These are phyloP conservation scores for Populus davidiana DNA, from an alignment of 345 rosid genomes.

Conservation along the genomic window DNA sequence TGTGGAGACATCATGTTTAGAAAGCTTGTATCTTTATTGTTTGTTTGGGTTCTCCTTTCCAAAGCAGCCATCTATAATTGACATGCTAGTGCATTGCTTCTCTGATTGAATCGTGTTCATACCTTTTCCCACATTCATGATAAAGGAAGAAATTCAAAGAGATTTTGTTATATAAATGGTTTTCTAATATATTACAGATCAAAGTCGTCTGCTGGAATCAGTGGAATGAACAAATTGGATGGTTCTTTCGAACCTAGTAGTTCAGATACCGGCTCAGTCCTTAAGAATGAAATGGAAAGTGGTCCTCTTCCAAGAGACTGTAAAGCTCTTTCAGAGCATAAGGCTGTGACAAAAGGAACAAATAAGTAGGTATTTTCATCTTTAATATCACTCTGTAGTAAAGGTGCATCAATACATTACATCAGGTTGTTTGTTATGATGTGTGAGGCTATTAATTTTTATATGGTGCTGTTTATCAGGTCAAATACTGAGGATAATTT, in stretches of 20 bases:
- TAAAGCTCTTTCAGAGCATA: constrained; percentile 47
- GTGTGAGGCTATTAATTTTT: constrained; percentile 17
- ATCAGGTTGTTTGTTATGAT: background rate
- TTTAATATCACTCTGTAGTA: constrained; percentile 8
- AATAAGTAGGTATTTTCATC: constrained; percentile 52
- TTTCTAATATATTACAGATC: constrained; percentile 48
- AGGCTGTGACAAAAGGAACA: constrained; percentile 55
- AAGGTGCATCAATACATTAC: background rate
- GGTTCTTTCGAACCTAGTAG: constrained; percentile 55
- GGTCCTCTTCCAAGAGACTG: constrained; percentile 55
- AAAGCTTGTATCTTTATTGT: background rate
- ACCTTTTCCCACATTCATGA: background rate
- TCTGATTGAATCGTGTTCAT: background rate
- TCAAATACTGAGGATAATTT: constrained; percentile 51
- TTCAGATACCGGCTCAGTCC: constrained; percentile 51
- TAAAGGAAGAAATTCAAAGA: background rate
- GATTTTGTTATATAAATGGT: constrained; percentile 5
- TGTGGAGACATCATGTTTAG: background rate
- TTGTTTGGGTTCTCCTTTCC: background rate
- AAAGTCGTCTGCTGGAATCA: constrained; percentile 56
- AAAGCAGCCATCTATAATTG: background rate
- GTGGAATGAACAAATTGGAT: constrained; percentile 62
- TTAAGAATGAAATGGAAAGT: constrained; percentile 61
- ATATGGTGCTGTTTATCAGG: constrained; percentile 41
- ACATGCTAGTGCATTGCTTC: background rate